Percentiles rank a stretch among this genome's conserved stretches.
These are phyloP conservation scores for Gossypium laxum DNA, from an alignment of 441 rosid species.

Conservation along the genomic window DNA sequence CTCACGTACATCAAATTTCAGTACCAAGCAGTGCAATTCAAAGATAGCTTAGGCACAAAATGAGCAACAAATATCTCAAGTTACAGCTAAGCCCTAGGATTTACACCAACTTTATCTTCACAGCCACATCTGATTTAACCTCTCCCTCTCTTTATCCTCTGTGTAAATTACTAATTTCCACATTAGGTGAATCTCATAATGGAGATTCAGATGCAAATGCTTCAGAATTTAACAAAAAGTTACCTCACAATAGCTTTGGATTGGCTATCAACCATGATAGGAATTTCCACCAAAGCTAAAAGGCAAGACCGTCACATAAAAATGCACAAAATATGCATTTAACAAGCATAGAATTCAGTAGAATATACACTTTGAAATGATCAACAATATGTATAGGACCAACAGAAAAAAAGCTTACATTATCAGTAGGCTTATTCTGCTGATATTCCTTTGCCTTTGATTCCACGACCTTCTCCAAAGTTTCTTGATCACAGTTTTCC, in stretches of 20 bases:
- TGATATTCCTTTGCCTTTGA: conserved; percentile 69
- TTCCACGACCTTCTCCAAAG: conserved; percentile 81
- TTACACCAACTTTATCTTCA: not conserved
- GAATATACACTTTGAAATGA: not conserved
- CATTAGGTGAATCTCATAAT: not conserved
- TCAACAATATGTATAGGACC: not conserved
- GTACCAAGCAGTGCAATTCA: not conserved
- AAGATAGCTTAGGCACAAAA: not conserved
- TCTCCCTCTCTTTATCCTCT: not conserved
- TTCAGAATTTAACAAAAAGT: not conserved
- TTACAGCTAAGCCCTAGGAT: not conserved
- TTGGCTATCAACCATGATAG: no score
- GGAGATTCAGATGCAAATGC: not conserved
- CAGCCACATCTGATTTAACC: not conserved
- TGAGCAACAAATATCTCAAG: not conserved
- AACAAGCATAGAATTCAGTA: not conserved
- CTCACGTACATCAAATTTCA: not conserved
- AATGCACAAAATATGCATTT: not conserved
- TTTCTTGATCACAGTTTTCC: conserved; percentile 97
- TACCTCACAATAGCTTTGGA: not conserved
- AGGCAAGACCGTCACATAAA: no score
- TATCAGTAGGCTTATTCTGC: conserved; percentile 84
- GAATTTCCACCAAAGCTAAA: no score
- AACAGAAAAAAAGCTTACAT: conserved; percentile 37
- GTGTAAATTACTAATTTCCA: not conserved